Percentiles rank a stretch among this genome's conserved stretches.
Evolutionary conservation across 331 rosid genomes (phyloP).

Genomic region (Spiraea crenata): DNA sequence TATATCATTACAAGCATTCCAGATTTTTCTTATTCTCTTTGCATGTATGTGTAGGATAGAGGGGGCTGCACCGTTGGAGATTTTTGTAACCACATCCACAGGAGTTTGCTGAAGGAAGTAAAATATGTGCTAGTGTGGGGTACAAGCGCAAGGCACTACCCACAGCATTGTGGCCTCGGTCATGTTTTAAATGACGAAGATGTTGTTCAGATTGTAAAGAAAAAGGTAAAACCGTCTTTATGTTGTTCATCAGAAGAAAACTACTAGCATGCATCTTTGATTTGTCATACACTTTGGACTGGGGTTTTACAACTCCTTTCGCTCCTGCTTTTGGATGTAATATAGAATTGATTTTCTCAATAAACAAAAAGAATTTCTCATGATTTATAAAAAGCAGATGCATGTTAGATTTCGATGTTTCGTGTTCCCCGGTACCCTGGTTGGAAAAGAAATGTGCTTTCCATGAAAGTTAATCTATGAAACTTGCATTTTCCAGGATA

Average conservation of each 20-base stretch:
- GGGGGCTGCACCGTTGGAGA: conserved; percentile 97
- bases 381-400: neutral
- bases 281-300: neutral
- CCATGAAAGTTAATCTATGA: conserved; percentile 13
- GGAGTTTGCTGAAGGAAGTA: conserved; percentile 95
- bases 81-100: conserved; percentile 94
- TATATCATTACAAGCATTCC: conserved; percentile 2
- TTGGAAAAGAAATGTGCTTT: neutral
- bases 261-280: neutral
- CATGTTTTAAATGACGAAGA: conserved; percentile 82
- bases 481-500: conserved; percentile 56
- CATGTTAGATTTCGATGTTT: neutral
- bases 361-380: neutral
- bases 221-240: conserved; percentile 57
- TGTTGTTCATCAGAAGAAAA: conserved; percentile 1
- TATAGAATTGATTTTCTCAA: neutral
- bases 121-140: conserved; percentile 98
- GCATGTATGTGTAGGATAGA: conserved; percentile 64
- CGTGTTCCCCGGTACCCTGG: neutral
- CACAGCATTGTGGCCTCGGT: conserved; percentile 91
- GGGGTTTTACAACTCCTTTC: neutral
- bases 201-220: conserved; percentile 96
- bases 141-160: conserved; percentile 87
- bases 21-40: conserved; percentile 12
- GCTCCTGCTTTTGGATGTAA: neutral